Conservation (phyloP, 225 moss, liverwort and hornwort species). For the Rhytidiadelphus loreus region DNA sequence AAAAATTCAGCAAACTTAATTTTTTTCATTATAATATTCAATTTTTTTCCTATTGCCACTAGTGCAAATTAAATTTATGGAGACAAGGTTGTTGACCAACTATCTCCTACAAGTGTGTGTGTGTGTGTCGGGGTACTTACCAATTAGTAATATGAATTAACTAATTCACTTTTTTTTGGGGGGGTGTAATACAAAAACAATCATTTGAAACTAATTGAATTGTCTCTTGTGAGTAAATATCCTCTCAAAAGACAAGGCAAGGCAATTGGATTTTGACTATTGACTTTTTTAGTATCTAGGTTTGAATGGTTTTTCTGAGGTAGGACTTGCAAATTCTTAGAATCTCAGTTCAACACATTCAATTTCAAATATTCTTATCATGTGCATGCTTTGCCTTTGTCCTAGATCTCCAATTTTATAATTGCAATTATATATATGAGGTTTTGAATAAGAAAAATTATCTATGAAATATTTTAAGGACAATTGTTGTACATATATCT, state of each 20-base stretch:
- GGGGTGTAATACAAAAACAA: too few species aligned
- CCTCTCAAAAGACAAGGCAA: too few species aligned
- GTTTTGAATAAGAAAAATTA: background rate
- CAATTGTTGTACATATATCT: background rate
- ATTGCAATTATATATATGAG: background rate
- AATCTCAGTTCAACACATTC: background rate
- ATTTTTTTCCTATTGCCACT: background rate
- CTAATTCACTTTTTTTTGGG: too few species aligned
- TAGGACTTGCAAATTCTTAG: background rate
- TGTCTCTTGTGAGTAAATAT: too few species aligned
- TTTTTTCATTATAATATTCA: background rate
- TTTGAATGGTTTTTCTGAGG: background rate
- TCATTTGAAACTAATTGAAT: too few species aligned
- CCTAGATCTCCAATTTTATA: background rate
- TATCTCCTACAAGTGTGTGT: too few species aligned
- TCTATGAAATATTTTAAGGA: background rate
- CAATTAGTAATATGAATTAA: too few species aligned
- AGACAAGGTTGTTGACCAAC: too few species aligned
- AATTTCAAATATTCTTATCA: background rate
- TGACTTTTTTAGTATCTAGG: background rate
- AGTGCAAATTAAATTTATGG: background rate
- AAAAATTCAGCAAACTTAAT: background rate
- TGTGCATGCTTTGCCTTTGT: background rate
- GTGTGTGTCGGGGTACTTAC: too few species aligned
- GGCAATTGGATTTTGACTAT: too few species aligned